Base-by-base conservation (phyloP, 306 rosid genomes). In the Clitoria ternatea region DNA sequence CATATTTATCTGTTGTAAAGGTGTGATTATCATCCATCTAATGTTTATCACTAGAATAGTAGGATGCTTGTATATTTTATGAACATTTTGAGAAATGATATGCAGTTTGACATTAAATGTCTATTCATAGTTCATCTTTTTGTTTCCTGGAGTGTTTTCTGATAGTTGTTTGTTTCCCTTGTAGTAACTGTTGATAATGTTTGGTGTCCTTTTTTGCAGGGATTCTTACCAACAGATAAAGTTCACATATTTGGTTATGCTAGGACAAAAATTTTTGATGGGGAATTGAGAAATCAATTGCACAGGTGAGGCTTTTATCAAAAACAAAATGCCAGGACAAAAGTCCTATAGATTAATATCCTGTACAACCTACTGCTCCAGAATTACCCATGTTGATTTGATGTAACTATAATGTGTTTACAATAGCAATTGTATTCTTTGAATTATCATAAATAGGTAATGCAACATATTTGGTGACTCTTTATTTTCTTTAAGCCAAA, bases 161-260 rank as follows among this genome's bases (percentile, higher is more conserved):
- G 4, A 17, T 50, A 39, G 23, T 39, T 27, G 35, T 63, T 50
- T 40, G 45, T 33, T 61, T 39, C 30, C 30, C 79, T 49, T 48
- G 18, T 59, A 60, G 40, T 56, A 73, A 37, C 39, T 29, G 29
- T 33, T 78, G 47, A 39, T 23, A 23, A 18, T 6, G 1, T n/a
- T 22, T 24, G 61, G 10, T 36, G 44, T 23, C 43, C 39, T 33
- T 75, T 20, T 64, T 39, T 49, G 11, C 71, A 88, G 97, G 97
- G 97, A 43, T 87, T 88, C 80, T 83, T 88, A 43, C 85, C 67
- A 23, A 75, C 84, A 3, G 74, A 83, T 45, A 89, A 89, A 62
- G 97, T 91, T 76, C 87, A 66, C 80, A 91, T 91, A 69, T 91
- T 85, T 75, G 97, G 97, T 37, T 91, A 91, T 75, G 97, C 97